phyloP scores from a whole-genome alignment of 495 filamentous ascomycete genomes.

The Penicillium angulare region DNA sequence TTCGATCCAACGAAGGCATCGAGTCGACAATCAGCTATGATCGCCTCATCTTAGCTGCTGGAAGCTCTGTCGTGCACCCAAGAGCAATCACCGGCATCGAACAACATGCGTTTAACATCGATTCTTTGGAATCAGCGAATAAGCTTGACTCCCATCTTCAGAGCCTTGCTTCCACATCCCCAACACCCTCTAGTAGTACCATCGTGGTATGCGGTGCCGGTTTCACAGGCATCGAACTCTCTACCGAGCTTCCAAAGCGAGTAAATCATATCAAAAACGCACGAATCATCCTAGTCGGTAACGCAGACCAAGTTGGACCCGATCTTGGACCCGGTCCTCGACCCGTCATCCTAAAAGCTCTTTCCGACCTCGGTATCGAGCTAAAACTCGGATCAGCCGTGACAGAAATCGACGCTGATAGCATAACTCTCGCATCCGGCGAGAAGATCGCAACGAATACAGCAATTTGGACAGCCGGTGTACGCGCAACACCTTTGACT shows the following conservation, averaged over 20 bases:
- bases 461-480: conserved; percentile 21
- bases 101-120: conserved; percentile 30
- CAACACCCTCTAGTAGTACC: conserved; percentile 11
- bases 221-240: conserved; percentile 25
- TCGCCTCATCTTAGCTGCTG: conserved; percentile 33
- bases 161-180: conserved; percentile 10
- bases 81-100: conserved; percentile 20
- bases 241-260: conserved; percentile 18
- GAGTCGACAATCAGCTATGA: conserved; percentile 20
- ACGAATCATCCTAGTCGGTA: conserved; percentile 16
- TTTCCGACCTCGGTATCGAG: conserved; percentile 16
- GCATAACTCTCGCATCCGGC: conserved; percentile 18
- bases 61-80: conserved; percentile 29
- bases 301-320: conserved; percentile 12
- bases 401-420: conserved; percentile 7
- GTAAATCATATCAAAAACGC: conserved; percentile 7
- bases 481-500: conserved; percentile 18
- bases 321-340: conserved; percentile 17
- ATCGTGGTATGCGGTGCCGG: conserved; percentile 22
- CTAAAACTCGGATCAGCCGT: conserved; percentile 14
- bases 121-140: conserved; percentile 14
- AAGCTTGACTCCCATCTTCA: conserved; percentile 19
- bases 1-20: conserved; percentile 8
- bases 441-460: conserved; percentile 20
- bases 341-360: conserved; percentile 15